Base-by-base conservation (phyloP, 2,329 filamentous ascomycete species). In the Colletotrichum lini region DNA sequence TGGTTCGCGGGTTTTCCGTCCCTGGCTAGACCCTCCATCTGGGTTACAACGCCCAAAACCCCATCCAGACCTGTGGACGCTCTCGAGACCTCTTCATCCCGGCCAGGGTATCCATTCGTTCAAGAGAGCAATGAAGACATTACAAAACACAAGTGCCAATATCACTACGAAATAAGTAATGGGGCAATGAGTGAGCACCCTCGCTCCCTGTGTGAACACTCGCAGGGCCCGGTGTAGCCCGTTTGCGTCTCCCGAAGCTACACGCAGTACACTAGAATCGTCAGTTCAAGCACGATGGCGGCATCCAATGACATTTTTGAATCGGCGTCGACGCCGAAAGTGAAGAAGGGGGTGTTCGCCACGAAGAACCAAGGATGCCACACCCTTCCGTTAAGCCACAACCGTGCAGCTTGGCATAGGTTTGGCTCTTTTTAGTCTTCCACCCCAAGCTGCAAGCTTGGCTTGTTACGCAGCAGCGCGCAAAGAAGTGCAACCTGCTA, bases 11-110 rank as follows among this genome's bases (percentile, higher is more conserved):
- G 52, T n/a, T 18, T 65, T 38, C 10, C 38, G 30, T 59, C 30
- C 8, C 7, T 30, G 63, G 44, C 63, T 65, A 65, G 53, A 59
- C 16, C 26, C 21, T 40, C 52, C 26, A 40, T 50, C n/a, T 42
- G 49, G 63, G 53, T 65, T 23, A 52, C 53, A 59, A 59, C 35
- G 63, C 44, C 40, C 21, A 21, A 60, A 60, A 30, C 18, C 21
- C 58, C 21, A 18, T 56, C 49, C 49, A 13, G 23, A 52, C 16
- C 30, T 21, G 4, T 13, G 10, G 16, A 1, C 44, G 16, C 16
- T 52, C 9, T 30, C 49, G 5, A 50, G 12, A 15, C 21, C 54
- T 40, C 8, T 15, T 21, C 35, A 56, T 40, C 44, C 47, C 21
- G 49, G 23, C 16, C 6, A 16, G 60, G 47, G 16, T n/a, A 42